Evolutionary conservation across 768 basidiomycete genomes (phyloP), one percentile per base, ranked within the genome.

Genomic region (Trametes coccinea): DNA sequence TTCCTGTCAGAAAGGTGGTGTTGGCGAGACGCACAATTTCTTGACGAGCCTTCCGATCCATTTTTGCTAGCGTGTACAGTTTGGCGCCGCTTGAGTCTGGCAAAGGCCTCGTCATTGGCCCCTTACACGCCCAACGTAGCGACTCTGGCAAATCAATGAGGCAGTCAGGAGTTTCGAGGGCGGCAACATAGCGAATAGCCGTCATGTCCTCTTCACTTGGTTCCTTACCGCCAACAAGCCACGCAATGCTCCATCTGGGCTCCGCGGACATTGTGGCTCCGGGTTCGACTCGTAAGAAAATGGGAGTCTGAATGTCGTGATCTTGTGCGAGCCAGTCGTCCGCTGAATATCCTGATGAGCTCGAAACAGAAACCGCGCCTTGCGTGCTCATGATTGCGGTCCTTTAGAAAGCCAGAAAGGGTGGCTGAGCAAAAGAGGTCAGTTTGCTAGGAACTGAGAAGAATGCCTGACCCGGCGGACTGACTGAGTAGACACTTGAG

Each of bases 291-390:
- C 56, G 10, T 30, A 63, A 40, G 31, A 49, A 63, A 31, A 63
- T 22, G 3, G 46, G 39, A 14, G 46, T 40, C 4, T 53, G 46
- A 22, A 63, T 52, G 47, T 63, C 56, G 30, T 47, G 30, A 51
- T 63, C 62, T 33, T 22, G 30, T 13, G 51, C 62, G 13, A 59
- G 56, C 62, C 62, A 63, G 41, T 63, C 56, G 27, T 54, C 52
- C 6, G 54, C 44, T 30, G 27, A 13, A 30, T 11, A 5, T 6
- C 5, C 34, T 37, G 44, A 22, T 22, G 22, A 22, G 22, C 22
- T 22, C 22, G 22, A 22, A 22, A 22, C 22, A 22, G 22, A 22
- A 22, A 22, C 22, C 22, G 22, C 22, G 22, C 22, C 22, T 22
- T 22, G 22, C 22, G 22, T 22, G 22, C 22, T 22, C 22, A 22